A percentile compares a stretch with the other conserved stretches of the same genome.
phyloP scores from a whole-genome alignment of 148 eudicot species.

The Rheum nobile region DNA sequence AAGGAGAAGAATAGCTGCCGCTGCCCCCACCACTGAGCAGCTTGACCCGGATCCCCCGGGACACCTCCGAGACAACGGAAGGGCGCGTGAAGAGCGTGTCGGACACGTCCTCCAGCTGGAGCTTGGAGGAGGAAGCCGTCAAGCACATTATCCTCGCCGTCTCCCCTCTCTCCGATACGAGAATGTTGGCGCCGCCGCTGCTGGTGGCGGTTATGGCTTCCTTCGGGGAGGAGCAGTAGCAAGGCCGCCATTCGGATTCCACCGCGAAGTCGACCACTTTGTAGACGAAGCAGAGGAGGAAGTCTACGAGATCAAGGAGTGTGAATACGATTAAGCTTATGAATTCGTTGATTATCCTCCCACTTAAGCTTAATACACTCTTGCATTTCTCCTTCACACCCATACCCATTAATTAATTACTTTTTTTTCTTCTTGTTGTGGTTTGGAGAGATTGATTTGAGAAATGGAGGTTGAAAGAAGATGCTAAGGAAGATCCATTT shows the following conservation, averaged over 20 bases:
- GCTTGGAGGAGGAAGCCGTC: conserved; percentile 18
- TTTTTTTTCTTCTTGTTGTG: neutral
- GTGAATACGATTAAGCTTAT: conserved; percentile 56
- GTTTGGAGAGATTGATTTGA: neutral
- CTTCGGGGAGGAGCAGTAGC: conserved; percentile 51
- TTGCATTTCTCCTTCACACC: neutral
- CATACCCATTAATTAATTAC: neutral
- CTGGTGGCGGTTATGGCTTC: conserved; percentile 28
- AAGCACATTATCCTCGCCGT: conserved; percentile 27
- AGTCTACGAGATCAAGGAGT: conserved; percentile 49
- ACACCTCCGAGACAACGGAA: conserved; percentile 28
- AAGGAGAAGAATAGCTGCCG: neutral
- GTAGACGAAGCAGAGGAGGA: conserved; percentile 43
- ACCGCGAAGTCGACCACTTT: conserved; percentile 46
- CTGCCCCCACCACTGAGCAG: neutral
- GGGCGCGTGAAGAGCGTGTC: conserved; percentile 53
- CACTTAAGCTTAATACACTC: neutral
- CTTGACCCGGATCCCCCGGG: conserved; percentile 16
- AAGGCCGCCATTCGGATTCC: conserved; percentile 77
- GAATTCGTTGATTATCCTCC: conserved; percentile 29
- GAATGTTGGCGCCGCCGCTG: conserved; percentile 38
- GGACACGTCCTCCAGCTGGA: conserved; percentile 48
- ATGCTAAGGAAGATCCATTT: neutral
- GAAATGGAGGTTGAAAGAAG: neutral
- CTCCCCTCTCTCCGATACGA: conserved; percentile 43